These are phyloP conservation scores for Flaveria robusta DNA, from an alignment of 129 eudicot genomes.

Conservation along the genomic window DNA sequence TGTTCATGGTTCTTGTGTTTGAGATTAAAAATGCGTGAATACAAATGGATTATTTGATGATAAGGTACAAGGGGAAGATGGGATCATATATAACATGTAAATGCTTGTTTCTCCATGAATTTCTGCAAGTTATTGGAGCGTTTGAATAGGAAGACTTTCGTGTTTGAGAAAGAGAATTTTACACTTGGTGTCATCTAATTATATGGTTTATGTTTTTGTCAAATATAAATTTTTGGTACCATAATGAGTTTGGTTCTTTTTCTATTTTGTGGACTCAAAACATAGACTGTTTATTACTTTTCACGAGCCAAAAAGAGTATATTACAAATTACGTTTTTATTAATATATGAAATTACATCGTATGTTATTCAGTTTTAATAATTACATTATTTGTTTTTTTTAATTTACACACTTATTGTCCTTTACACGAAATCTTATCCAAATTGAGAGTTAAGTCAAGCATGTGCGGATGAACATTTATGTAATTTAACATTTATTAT, in stretches of 20 bases:
- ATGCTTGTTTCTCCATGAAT: conserved; percentile 17
- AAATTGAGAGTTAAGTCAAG: no score
- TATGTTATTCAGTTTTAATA: no score
- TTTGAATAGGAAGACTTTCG: conserved; percentile 23
- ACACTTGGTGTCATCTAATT: conserved; percentile 18
- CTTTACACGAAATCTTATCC: no score
- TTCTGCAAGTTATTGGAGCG: conserved; percentile 29
- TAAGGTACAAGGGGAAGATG: conserved; percentile 14
- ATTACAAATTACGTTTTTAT: no score
- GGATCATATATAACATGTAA: conserved; percentile 32
- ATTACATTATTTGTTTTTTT: no score
- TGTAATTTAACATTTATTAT: no score
- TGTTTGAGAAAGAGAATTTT: conserved; percentile 24
- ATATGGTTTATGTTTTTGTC: neutral
- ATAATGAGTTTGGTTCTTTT: neutral
- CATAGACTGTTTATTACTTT: neutral
- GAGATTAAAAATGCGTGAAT: conserved; percentile 19
- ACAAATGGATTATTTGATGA: conserved; percentile 19
- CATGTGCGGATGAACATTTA: no score
- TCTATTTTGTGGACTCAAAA: neutral
- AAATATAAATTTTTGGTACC: neutral
- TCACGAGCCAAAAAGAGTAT: neutral
- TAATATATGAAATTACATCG: no score
- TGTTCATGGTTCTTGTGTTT: conserved; percentile 38
- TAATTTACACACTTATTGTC: no score